Conservation (phyloP, 2,329 filamentous ascomycete genomes). For the Pseudogymnoascus sp. region DNA sequence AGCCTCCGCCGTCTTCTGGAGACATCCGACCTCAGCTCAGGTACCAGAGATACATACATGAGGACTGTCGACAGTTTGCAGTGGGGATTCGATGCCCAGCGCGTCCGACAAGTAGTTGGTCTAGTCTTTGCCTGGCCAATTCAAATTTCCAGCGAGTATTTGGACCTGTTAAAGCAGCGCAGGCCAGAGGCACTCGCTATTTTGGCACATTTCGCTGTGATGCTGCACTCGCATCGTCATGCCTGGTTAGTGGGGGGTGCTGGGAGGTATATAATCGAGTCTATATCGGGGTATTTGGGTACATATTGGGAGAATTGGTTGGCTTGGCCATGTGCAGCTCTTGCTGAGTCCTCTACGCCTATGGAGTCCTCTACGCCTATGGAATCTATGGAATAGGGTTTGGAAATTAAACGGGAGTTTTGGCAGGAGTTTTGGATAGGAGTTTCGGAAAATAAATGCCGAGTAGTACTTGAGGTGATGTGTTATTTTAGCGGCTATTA, state of each 20-base stretch:
- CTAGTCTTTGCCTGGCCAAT: constrained; percentile 31
- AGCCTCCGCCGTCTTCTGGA: constrained; percentile 9
- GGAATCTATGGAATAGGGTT: not conserved
- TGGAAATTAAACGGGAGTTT: not conserved
- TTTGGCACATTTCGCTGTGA: constrained; percentile 30
- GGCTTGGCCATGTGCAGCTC: not conserved
- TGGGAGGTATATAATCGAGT: constrained; percentile 20
- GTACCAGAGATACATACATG: constrained; percentile 12
- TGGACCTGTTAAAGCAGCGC: constrained; percentile 24
- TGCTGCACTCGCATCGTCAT: constrained; percentile 24
- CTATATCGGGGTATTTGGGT: constrained; percentile 18
- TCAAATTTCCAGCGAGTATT: constrained; percentile 26
- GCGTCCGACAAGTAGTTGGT: not conserved
- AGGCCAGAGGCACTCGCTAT: constrained; percentile 31
- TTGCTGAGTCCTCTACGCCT: not conserved
- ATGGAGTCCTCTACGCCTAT: not conserved
- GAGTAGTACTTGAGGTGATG: not conserved
- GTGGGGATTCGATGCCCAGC: constrained; percentile 15
- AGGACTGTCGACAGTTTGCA: constrained; percentile 14
- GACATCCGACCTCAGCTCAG: constrained; percentile 2
- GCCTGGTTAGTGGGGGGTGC: constrained; percentile 23
- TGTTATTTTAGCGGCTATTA: not conserved
- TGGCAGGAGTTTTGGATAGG: not conserved
- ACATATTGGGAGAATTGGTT: constrained; percentile 17
- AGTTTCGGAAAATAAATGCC: not conserved